Base-by-base conservation (phyloP, 1,139 yeast genomes). In the Candida anutae region DNA sequence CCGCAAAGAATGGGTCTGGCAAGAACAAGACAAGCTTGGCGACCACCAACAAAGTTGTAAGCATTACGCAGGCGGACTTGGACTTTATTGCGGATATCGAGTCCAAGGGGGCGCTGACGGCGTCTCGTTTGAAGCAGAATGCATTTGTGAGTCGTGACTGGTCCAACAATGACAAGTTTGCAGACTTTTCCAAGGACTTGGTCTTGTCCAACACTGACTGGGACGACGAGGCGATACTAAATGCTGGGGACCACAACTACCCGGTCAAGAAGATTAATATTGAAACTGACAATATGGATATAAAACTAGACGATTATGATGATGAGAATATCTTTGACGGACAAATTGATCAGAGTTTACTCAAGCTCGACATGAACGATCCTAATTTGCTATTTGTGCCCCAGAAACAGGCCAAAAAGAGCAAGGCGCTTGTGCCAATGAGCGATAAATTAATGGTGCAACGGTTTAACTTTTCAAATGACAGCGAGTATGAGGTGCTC, bases 241-340 rank as follows among this genome's bases (percentile, higher is more conserved):
- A 76, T 29, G 74, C 72, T 3, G 66, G 62, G 1, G 60, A 51
- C 3, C 34, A 38, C 15, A 25, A 28, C 10, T 31, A 28, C 17
- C 27, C 32, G 4, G 24, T 32, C 5, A 34, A 30, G 17, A 25
- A 22, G 12, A 29, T 28, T 23, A 31, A 29, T 20, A 22, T 28
- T 15, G 36, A 31, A 12, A 23, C 22, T 25, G 30, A 21, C 23
- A 35, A 37, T 2, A 32, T 40, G 5, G 16, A 10, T 22, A 42
- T 48, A n/a, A 45, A 47, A 21, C 33, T 53, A 5, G 54, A 50
- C 15, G 69, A 67, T 16, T 84, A 81, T 43, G 81, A 78, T 23
- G 95, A 84, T 42, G 90, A 83, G 22, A 72, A 74, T 37, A 69
- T 90, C n/a, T 70, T 87, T 34, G 78, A 82, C 28, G 97, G 95